These are phyloP conservation scores for Eutrema salsugineum DNA, from an alignment of 441 rosid genomes.

Conservation along the genomic window DNA sequence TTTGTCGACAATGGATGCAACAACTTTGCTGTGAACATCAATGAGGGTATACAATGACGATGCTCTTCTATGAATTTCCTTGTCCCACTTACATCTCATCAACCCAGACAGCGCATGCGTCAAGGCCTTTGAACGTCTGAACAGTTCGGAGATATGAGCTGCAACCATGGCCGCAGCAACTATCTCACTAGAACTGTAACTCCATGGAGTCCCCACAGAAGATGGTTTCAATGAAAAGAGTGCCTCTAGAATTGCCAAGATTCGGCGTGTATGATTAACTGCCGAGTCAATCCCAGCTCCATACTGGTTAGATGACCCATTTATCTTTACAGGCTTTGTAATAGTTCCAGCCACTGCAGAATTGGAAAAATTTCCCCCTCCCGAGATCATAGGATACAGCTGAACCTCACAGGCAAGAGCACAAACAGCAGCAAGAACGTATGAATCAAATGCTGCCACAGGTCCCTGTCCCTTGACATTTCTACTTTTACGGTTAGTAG, in stretches of 20 bases:
- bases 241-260: constrained; percentile 90
- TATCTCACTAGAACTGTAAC: constrained; percentile 95
- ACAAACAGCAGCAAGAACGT: constrained; percentile 96
- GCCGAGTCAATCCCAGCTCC: constrained; percentile 70
- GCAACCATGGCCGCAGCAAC: constrained; percentile 99
- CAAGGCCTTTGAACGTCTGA: constrained; percentile 93
- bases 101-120: constrained; percentile 82
- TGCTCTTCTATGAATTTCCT: constrained; percentile 78
- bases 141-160: constrained; percentile 94
- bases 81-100: constrained; percentile 95
- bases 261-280: constrained; percentile 86
- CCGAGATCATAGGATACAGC: constrained; percentile 75
- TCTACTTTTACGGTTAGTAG: constrained; percentile 41
- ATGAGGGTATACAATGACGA: constrained; percentile 93
- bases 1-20: constrained; percentile 93
- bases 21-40: constrained; percentile 91
- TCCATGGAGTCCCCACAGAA: constrained; percentile 93
- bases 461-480: constrained; percentile 87
- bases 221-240: constrained; percentile 97
- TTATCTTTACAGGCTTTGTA: constrained; percentile 53
- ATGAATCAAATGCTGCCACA: constrained; percentile 96
- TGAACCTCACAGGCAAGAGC: constrained; percentile 99
- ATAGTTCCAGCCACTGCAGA: constrained; percentile 34
- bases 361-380: constrained; percentile 48
- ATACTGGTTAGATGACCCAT: constrained; percentile 60